Conservation (phyloP, 106 monocot genomes). For the Acanthochlamys bracteata region DNA sequence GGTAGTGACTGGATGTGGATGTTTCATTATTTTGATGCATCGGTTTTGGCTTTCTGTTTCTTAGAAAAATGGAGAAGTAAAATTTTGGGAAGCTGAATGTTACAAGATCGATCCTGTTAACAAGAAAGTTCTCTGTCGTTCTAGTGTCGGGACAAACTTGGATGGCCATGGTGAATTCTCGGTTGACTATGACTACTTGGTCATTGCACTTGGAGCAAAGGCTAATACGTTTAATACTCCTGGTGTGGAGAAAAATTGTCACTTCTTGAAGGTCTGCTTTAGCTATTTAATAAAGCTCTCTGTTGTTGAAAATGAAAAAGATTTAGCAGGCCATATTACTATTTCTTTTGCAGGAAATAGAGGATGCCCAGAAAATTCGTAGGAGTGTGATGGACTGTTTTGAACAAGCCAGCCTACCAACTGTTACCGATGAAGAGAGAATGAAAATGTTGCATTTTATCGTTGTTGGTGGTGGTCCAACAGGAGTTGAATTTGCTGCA, state of each 20-base stretch:
- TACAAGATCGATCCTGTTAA: constrained; percentile 72
- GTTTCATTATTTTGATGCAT: not conserved
- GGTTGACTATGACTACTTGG: constrained; percentile 86
- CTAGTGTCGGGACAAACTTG: constrained; percentile 54
- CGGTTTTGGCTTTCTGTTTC: not conserved
- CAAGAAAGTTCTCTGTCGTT: constrained; percentile 57
- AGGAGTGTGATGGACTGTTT: constrained; percentile 75
- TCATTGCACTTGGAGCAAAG: constrained; percentile 73
- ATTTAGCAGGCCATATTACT: not conserved
- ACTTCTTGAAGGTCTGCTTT: constrained; percentile 75
- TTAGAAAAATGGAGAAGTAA: constrained; percentile 61
- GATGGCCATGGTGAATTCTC: constrained; percentile 84
- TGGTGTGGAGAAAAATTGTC: constrained; percentile 82
- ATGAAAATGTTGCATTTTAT: constrained; percentile 70
- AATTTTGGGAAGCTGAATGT: constrained; percentile 89
- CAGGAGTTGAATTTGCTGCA: constrained; percentile 89
- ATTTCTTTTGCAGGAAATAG: constrained; percentile 54
- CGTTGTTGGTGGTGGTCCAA: constrained; percentile 84
- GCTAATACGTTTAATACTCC: constrained; percentile 95
- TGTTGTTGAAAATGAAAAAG: not conserved
- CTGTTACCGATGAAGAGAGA: constrained; percentile 62
- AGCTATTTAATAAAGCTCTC: not conserved
- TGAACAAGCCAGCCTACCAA: constrained; percentile 66
- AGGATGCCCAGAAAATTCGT: constrained; percentile 79
- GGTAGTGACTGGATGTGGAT: not conserved